Evolutionary conservation across 352 stramenopile species (phyloP).

Genomic region (Phytophthora hybrid): DNA sequence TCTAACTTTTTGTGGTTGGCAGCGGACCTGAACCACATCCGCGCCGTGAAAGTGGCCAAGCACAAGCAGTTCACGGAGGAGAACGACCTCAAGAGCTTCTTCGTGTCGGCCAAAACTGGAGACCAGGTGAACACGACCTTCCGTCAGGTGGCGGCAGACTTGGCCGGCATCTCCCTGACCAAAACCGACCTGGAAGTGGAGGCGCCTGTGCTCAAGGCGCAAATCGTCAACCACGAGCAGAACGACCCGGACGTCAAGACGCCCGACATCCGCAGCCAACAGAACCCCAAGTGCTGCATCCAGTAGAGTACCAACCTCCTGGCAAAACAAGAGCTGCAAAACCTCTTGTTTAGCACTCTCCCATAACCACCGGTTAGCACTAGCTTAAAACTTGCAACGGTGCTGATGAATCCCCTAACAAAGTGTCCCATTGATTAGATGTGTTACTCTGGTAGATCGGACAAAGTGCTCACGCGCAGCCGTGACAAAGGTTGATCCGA

Average conservation of each 20-base stretch:
- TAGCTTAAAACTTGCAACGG: background rate
- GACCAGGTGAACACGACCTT: slow-evolving; percentile 92
- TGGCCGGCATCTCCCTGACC: slow-evolving; percentile 85
- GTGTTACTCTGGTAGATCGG: slow-evolving; percentile 54
- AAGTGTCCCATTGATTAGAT: slow-evolving; percentile 83
- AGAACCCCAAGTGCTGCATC: slow-evolving; percentile 61
- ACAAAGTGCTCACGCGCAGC: slow-evolving; percentile 9
- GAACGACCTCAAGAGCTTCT: slow-evolving; percentile 93
- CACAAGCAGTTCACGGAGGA: slow-evolving; percentile 95
- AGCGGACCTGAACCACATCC: slow-evolving; percentile 93
- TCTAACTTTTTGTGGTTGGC: background rate
- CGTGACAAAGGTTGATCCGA: slow-evolving; percentile 16
- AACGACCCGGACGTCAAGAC: slow-evolving; percentile 91
- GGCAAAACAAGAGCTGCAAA: background rate
- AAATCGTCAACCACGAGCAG: slow-evolving; percentile 94
- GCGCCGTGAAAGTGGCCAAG: slow-evolving; percentile 88
- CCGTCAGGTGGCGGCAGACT: slow-evolving; percentile 82
- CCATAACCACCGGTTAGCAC: background rate
- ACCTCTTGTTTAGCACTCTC: background rate
- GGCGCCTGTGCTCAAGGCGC: slow-evolving; percentile 87
- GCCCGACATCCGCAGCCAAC: slow-evolving; percentile 59
- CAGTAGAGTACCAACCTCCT: slow-evolving; percentile 37
- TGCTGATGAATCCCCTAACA: slow-evolving; percentile 51
- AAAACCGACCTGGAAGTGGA: slow-evolving; percentile 90
- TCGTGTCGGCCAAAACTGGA: slow-evolving; percentile 95